Percentiles rank a stretch among this genome's conserved stretches.
phyloP scores from a whole-genome alignment of 176 grass and related monocot species.

The Stipa capillata region DNA sequence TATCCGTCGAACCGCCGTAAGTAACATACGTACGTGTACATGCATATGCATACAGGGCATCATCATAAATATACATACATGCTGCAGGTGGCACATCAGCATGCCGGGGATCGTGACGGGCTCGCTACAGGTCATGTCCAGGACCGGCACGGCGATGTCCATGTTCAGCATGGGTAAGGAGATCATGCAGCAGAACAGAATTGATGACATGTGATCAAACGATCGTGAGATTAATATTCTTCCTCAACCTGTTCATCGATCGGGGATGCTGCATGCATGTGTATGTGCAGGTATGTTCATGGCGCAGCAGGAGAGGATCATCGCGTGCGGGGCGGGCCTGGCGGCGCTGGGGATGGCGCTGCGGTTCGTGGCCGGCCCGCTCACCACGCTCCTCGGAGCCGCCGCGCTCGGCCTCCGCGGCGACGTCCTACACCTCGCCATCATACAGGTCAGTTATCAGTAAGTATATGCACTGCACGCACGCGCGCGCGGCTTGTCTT shows the following conservation, averaged over 20 bases:
- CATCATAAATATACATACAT: too few relatives aligned
- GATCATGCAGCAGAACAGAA: neutral
- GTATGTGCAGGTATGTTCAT: conserved; percentile 48
- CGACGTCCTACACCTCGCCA: conserved; percentile 35
- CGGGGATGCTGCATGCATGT: neutral
- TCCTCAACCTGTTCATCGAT: too few relatives aligned
- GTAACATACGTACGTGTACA: too few relatives aligned
- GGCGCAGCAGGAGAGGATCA: conserved; percentile 56
- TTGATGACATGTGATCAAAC: too few relatives aligned
- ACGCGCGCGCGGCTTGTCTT: too few relatives aligned
- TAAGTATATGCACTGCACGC: too few relatives aligned
- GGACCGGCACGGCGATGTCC: conserved; percentile 44
- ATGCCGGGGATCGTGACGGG: conserved; percentile 58
- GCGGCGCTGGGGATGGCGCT: conserved; percentile 50
- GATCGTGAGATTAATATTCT: too few relatives aligned
- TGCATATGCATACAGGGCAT: too few relatives aligned
- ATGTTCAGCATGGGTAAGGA: conserved; percentile 87
- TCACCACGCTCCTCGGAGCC: conserved; percentile 33
- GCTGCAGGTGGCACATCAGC: conserved; percentile 71
- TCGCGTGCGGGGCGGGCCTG: conserved; percentile 39
- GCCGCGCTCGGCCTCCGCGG: conserved; percentile 41
- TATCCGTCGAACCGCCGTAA: too few relatives aligned
- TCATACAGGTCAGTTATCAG: conserved; percentile 57
- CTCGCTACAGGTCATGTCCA: conserved; percentile 64
- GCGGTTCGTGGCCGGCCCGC: conserved; percentile 41